Evolutionary conservation across 2,329 filamentous ascomycete genomes (phyloP), one percentile per base, ranked within the genome.

Genomic region (Periconia sp.): DNA sequence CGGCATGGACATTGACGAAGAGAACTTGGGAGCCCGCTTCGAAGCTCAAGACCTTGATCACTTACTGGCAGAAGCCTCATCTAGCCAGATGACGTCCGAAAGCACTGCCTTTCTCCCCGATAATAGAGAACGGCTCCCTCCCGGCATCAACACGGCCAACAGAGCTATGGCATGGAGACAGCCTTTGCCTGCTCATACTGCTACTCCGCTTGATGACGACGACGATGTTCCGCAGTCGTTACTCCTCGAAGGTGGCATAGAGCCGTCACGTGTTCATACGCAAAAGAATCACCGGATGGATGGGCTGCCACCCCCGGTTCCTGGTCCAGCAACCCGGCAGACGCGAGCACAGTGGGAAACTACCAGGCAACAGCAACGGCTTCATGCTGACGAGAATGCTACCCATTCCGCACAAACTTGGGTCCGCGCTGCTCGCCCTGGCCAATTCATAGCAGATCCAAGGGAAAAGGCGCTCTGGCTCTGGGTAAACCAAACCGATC

Each of bases 401-500:
- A 46, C 49, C 37, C 40, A 58, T n/a, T 54, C 64, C 40, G 53
- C 54, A 1, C 56, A 58, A 11, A 55, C 61, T 2, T 71, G 68
- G 66, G 59, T 56, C 9, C 53, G 61, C 35, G 56, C 62, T 11
- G 60, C 56, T 6, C 58, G 68, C 45, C 55, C 62, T 2, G 64
- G 64, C 5, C 63, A 66, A 37, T 67, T 70, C 20, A 63, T 64
- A 13, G 61, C 80, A 27, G 82, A 85, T 63, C 83, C 85, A 1
- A 86, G 86, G 72, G 89, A 93, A 68, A 89, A 87, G 72, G 92
- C 92, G 3, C 85, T 96, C 78, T 97, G 91, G 88, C 84, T 90
- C 74, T 97, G 92, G 90, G 90, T 90, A 50, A 96, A 96, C 66
- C 90, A 94, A 53, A 85, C 90, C 37, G 94, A 96, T 67, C 79